Evolutionary conservation across 2,329 filamentous ascomycete genomes (phyloP), one percentile per base, ranked within the genome.

Genomic region (Macrophomina tecta): DNA sequence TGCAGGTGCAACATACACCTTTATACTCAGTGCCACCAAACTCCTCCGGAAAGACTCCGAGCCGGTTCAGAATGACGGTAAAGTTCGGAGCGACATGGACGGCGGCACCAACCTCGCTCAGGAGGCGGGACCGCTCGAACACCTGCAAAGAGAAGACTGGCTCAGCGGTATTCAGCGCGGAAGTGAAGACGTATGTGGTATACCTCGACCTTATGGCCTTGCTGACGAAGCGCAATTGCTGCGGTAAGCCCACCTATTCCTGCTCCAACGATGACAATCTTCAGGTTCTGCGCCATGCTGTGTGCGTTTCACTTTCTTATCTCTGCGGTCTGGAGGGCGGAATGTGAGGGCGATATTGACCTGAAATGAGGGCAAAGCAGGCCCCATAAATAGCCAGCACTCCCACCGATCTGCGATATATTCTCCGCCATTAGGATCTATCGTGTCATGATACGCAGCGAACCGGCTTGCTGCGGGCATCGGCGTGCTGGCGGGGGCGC

Each of bases 51-150:
- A 75, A 73, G 2, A 85, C 69, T 0, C 82, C 82, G 58, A 84
- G 74, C 38, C 81, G 75, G 14, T 76, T 74, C 3, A 90, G 77
- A 2, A 90, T 74, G 0, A 86, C 85, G 72, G 89, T 88, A 2
- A 82, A 78, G 70, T 90, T 91, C 0, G 88, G 87, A 0, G 85
- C 83, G 3, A 90, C 73, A 71, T 90, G 87, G 23, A 90, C 82
- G 0, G 87, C 87, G 4, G 88, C 87, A 0, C 87, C 88, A 1
- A 82, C 76, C 73, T 89, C 87, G 62, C 79, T 83, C 14, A 83
- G 82, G 38, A 89, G 83, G 1, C 78, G 77, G 0, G 86, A 88
- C 72, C 86, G 82, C 70, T 89, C 87, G 60, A 82, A 85, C 0
- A 88, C 67, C 83, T 86, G 62, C 28, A 18, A 23, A 12, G 3